Percentiles rank a stretch among this genome's conserved stretches.
Evolutionary conservation across 23 red algal species (phyloP).

Genomic region (Pyropia yezoensis): DNA sequence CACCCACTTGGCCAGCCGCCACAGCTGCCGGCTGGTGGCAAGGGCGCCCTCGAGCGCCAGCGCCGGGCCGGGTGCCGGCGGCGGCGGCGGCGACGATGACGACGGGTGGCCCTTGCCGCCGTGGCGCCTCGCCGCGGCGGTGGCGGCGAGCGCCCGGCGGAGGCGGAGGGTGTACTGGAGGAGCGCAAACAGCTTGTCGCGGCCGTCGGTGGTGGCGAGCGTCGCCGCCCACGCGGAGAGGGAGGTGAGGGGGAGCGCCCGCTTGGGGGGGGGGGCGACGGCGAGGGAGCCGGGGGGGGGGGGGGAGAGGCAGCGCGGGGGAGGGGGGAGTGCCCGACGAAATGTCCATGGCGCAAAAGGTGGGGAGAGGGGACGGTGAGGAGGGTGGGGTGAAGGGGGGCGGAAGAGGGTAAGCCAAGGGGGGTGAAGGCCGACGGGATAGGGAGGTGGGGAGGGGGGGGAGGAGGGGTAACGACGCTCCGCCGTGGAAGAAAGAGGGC

Average conservation of each 20-base stretch:
- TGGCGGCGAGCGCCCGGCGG: not conserved
- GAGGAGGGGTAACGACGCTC: no score
- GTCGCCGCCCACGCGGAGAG: constrained; percentile 21
- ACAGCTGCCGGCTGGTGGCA: constrained; percentile 16
- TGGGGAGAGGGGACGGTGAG: no score
- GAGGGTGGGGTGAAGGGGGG: no score
- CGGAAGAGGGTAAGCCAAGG: no score
- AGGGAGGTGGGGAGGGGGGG: no score
- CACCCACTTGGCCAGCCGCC: constrained; percentile 46
- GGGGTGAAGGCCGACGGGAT: no score
- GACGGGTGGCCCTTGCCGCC: not conserved
- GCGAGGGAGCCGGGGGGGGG: not conserved
- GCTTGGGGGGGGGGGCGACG: not conserved
- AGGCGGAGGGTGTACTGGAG: constrained; percentile 41
- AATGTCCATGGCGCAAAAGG: no score
- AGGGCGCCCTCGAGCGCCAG: constrained; percentile 20
- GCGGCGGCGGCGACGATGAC: not conserved
- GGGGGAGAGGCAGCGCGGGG: not conserved
- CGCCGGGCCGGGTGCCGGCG: constrained; percentile 1
- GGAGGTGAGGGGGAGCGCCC: constrained; percentile 12
- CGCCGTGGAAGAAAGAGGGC: no score
- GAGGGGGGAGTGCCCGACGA: no score
- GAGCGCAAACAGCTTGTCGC: constrained; percentile 60
- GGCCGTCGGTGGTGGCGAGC: constrained; percentile 65
- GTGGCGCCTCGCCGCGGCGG: not conserved